Percentiles rank a stretch among this genome's conserved stretches.
phyloP scores from a whole-genome alignment of 2,329 filamentous ascomycete genomes.

The Cylindrodendrum hubeiense region DNA sequence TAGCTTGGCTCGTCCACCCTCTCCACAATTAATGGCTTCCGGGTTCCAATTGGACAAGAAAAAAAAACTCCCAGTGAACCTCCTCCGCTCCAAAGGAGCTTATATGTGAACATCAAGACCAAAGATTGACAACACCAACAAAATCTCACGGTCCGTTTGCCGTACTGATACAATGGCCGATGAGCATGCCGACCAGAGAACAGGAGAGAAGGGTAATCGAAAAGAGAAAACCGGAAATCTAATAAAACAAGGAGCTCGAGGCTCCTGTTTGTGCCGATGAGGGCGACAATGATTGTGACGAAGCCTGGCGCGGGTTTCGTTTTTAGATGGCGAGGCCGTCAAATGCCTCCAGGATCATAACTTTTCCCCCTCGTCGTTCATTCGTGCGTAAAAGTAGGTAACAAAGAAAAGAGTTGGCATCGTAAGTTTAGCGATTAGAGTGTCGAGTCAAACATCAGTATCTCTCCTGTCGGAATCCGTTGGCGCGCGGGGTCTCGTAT shows the following conservation, averaged over 20 bases:
- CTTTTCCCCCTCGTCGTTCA: constrained; percentile 44
- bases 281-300: constrained; percentile 20
- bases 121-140: constrained; percentile 22
- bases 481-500: constrained; percentile 65
- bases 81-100: constrained; percentile 17
- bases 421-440: constrained; percentile 5
- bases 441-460: constrained; percentile 41
- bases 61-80: constrained; percentile 32
- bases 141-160: constrained; percentile 26
- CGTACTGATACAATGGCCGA: constrained; percentile 33
- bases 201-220: constrained; percentile 18
- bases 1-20: constrained; percentile 27
- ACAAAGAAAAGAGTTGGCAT: constrained; percentile 31
- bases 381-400: constrained; percentile 37
- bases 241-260: constrained; percentile 35
- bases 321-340: constrained; percentile 28
- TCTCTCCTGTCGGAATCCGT: constrained; percentile 60
- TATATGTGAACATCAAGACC: constrained; percentile 30
- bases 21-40: constrained; percentile 38
- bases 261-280: constrained; percentile 23
- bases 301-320: constrained; percentile 20
- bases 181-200: constrained; percentile 24
- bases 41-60: constrained; percentile 30
- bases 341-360: constrained; percentile 36
- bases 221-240: constrained; percentile 34